Percentiles rank a stretch among this genome's conserved stretches.
phyloP scores from a whole-genome alignment of 1,139 yeast genomes.

The Meyerozyma carpophila region DNA sequence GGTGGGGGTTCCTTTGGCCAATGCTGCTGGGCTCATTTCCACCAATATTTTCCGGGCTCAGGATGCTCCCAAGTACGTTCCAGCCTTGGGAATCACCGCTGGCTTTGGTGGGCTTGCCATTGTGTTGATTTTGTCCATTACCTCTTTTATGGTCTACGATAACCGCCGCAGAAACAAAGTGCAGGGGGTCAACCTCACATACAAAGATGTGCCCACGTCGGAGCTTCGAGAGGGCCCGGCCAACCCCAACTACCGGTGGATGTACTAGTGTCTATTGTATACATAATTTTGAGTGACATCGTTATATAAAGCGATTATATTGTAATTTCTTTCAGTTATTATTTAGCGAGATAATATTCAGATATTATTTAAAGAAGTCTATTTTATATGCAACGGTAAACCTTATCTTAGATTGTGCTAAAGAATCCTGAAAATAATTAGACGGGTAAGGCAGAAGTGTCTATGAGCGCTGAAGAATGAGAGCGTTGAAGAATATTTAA shows the following conservation, averaged over 20 bases:
- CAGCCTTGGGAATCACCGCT: slow-evolving; percentile 29
- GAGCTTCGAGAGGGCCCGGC: slow-evolving; percentile 39
- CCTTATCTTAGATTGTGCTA: too few relatives aligned
- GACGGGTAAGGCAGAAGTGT: too few relatives aligned
- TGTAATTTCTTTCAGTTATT: background rate
- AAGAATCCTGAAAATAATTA: too few relatives aligned
- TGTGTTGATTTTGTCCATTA: slow-evolving; percentile 17
- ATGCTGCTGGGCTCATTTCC: slow-evolving; percentile 29
- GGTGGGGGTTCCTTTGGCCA: slow-evolving; percentile 27
- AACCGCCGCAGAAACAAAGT: slow-evolving; percentile 34
- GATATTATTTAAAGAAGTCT: too few relatives aligned
- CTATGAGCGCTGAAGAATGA: too few relatives aligned
- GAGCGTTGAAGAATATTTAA: too few relatives aligned
- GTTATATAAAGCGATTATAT: background rate
- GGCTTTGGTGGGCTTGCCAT: slow-evolving; percentile 30
- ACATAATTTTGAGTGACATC: background rate
- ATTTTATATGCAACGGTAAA: too few relatives aligned
- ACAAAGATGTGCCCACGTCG: slow-evolving; percentile 39
- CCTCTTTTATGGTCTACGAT: slow-evolving; percentile 29
- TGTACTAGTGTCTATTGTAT: slow-evolving; percentile 20
- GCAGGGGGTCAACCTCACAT: slow-evolving; percentile 39
- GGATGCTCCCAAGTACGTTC: slow-evolving; percentile 26
- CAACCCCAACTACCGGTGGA: slow-evolving; percentile 46
- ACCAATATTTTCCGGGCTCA: slow-evolving; percentile 24
- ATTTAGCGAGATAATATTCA: too few relatives aligned